These are phyloP conservation scores for Globisporangium irregulare DNA, from an alignment of 352 stramenopile species.

Conservation along the genomic window DNA sequence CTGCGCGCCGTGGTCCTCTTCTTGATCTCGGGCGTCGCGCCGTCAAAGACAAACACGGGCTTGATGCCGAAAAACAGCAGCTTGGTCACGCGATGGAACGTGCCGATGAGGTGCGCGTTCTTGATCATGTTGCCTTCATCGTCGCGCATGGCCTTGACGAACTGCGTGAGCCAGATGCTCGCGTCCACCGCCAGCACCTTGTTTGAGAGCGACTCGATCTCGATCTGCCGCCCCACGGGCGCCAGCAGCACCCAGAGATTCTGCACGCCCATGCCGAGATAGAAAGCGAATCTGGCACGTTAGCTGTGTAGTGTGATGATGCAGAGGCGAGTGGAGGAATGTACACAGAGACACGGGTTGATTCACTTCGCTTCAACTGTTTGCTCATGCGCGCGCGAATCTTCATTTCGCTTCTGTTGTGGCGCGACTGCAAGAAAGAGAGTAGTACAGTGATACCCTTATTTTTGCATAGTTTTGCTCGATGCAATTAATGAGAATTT, in stretches of 20 bases:
- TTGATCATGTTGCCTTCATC: constrained; percentile 93
- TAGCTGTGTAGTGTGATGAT: not conserved
- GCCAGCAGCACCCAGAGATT: constrained; percentile 97
- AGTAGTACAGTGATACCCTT: not conserved
- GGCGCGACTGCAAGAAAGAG: not conserved
- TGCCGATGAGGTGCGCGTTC: constrained; percentile 95
- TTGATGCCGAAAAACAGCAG: constrained; percentile 95
- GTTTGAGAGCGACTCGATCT: constrained; percentile 96
- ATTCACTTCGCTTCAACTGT: not conserved
- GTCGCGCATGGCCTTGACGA: constrained; percentile 98
- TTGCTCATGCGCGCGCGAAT: constrained; percentile 4
- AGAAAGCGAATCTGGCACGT: not conserved
- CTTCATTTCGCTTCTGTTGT: constrained; percentile 7
- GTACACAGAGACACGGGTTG: not conserved
- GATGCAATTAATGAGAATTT: not conserved
- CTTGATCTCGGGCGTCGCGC: constrained; percentile 97
- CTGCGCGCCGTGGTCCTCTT: constrained; percentile 72
- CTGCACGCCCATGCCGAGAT: constrained; percentile 94
- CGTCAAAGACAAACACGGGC: constrained; percentile 99
- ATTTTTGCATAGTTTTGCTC: not conserved
- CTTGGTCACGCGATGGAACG: constrained; percentile 92
- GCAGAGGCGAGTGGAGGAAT: not conserved
- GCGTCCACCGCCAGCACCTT: constrained; percentile 97
- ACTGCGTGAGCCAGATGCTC: constrained; percentile 99
- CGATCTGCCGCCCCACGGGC: constrained; percentile 94